phyloP scores from a whole-genome alignment of 257 asterid species.

The Lantana camara region DNA sequence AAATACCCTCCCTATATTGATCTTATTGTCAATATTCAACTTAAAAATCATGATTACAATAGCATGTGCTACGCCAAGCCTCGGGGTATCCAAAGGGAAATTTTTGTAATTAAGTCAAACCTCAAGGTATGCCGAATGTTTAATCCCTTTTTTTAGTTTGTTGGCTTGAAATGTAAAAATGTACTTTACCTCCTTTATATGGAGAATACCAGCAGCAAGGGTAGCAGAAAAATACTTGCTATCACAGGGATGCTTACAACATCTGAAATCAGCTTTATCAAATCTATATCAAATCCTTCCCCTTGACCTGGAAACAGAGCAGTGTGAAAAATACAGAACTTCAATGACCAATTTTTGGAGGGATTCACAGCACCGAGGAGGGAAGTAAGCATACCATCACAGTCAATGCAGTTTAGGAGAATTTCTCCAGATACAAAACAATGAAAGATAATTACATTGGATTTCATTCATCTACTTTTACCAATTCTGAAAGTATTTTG shows the following conservation, averaged over 20 bases:
- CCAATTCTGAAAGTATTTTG: neutral
- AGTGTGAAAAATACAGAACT: constrained; percentile 10
- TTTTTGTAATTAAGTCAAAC: no score
- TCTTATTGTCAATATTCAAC: no score
- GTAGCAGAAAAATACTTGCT: constrained; percentile 98
- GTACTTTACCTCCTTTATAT: constrained; percentile 76
- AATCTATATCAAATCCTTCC: constrained; percentile 83
- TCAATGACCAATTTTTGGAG: neutral
- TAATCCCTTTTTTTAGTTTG: no score
- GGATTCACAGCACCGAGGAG: neutral
- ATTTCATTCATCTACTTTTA: neutral
- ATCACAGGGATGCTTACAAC: constrained; percentile 90
- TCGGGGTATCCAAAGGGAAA: no score
- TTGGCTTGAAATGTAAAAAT: neutral
- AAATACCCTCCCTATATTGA: no score
- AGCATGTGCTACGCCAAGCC: no score
- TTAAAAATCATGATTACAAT: no score
- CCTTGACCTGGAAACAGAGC: constrained; percentile 78
- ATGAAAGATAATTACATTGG: neutral
- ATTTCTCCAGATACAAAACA: constrained; percentile 68
- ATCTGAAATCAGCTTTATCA: constrained; percentile 83
- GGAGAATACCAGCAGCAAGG: constrained; percentile 98
- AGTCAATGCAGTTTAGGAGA: constrained; percentile 90
- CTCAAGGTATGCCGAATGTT: no score
- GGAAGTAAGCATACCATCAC: constrained; percentile 68